Conservation (phyloP, 2,329 filamentous ascomycete genomes). For the Pseudogymnoascus sp. region DNA sequence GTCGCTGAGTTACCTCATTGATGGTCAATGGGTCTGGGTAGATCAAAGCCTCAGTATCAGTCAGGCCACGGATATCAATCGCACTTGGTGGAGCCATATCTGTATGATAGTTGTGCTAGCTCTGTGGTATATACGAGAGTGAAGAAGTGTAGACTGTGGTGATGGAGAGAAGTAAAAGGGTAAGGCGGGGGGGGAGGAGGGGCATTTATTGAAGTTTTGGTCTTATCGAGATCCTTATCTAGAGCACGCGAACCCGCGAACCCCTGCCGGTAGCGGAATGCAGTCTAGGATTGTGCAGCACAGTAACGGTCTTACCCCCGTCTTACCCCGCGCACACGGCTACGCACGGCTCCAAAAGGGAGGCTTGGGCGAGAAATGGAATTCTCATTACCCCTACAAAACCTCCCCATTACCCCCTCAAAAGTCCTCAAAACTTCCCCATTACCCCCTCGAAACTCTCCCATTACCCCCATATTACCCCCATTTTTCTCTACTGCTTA, state of each 20-base stretch:
- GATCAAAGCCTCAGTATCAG: conserved; percentile 35
- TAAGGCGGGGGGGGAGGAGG: background rate
- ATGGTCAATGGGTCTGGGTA: conserved; percentile 45
- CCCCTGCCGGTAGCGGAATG: conserved; percentile 2
- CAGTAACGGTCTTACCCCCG: background rate
- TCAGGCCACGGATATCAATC: conserved; percentile 31
- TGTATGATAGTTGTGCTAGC: background rate
- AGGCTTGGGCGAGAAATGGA: background rate
- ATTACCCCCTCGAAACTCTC: background rate
- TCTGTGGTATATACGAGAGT: background rate
- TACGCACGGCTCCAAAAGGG: background rate
- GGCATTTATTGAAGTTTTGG: conserved; percentile 5
- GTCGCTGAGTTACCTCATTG: conserved; percentile 58
- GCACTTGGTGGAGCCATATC: conserved; percentile 14
- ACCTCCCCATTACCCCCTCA: background rate
- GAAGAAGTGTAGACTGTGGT: background rate
- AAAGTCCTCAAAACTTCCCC: background rate
- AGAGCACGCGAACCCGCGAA: background rate
- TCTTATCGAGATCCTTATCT: conserved; percentile 3
- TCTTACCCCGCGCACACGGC: conserved; percentile 1
- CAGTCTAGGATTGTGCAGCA: background rate
- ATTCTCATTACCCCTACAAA: background rate
- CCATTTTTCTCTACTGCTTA: background rate
- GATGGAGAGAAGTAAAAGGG: background rate
- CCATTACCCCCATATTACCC: conserved; percentile 6